phyloP scores from a whole-genome alignment of 2,329 filamentous ascomycete genomes.

The Nemania serpens region DNA sequence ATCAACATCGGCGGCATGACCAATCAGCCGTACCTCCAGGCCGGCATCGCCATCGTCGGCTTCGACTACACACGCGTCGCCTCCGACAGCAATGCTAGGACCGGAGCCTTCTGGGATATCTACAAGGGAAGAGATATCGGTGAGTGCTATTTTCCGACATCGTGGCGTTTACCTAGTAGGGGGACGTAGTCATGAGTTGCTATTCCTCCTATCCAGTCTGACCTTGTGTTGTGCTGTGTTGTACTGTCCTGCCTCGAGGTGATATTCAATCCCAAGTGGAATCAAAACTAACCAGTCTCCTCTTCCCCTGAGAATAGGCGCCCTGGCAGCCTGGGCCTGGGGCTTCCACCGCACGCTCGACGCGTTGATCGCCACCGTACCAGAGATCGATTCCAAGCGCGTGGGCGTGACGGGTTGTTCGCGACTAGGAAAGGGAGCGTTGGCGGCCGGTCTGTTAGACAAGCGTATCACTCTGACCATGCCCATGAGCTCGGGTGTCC shows the following conservation, averaged over 20 bases:
- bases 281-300: background rate
- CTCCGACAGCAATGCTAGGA: conserved; percentile 54
- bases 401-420: conserved; percentile 60
- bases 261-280: background rate
- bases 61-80: conserved; percentile 55
- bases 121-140: conserved; percentile 55
- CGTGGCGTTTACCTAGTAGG: no score
- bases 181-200: no score
- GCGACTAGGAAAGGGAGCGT: conserved; percentile 58
- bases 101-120: conserved; percentile 54
- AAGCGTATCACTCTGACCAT: conserved; percentile 58
- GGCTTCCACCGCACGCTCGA: conserved; percentile 59
- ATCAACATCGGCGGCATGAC: conserved; percentile 57
- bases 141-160: conserved; percentile 33
- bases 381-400: conserved; percentile 48
- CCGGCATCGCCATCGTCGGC: conserved; percentile 54
- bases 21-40: conserved; percentile 51
- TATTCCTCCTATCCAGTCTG: no score
- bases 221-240: no score
- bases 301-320: conserved; percentile 45
- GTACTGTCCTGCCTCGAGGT: no score
- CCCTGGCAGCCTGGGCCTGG: conserved; percentile 60
- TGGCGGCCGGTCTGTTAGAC: conserved; percentile 58
- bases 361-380: conserved; percentile 53
- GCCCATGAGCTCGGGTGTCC: conserved; percentile 60